Conservation (phyloP, 495 filamentous ascomycete species). For the Aspergillus sclerotioniger region DNA sequence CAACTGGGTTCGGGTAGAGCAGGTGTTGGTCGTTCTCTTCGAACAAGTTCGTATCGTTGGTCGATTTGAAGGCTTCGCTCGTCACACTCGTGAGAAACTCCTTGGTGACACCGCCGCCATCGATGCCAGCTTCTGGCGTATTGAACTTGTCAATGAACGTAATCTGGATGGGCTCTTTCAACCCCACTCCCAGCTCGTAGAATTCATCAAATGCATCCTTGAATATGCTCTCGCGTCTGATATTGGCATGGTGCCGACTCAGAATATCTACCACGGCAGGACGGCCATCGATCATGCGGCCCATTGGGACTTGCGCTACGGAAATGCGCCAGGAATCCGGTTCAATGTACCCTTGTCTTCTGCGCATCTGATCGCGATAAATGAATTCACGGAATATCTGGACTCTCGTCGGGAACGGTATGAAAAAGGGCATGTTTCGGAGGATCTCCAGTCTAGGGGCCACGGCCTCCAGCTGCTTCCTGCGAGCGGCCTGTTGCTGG, state of each 20-base stretch:
- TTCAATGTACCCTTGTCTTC: conserved; percentile 74
- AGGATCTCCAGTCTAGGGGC: conserved; percentile 86
- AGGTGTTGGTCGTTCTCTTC: conserved; percentile 84
- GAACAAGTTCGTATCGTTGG: conserved; percentile 59
- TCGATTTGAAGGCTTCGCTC: conserved; percentile 74
- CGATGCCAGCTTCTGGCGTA: conserved; percentile 86
- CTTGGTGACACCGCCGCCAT: conserved; percentile 96
- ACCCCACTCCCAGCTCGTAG: conserved; percentile 71
- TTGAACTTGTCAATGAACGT: conserved; percentile 93
- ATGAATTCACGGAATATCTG: conserved; percentile 95
- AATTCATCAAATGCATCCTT: conserved; percentile 83
- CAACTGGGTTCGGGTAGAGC: conserved; percentile 83
- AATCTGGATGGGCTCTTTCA: conserved; percentile 98
- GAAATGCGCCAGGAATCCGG: conserved; percentile 76
- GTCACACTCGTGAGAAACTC: conserved; percentile 94
- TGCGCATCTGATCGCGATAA: conserved; percentile 69
- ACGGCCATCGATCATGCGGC: conserved; percentile 34
- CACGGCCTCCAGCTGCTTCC: conserved; percentile 68
- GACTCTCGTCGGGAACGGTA: conserved; percentile 88
- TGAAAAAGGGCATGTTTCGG: conserved; percentile 94
- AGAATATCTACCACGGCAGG: conserved; percentile 49
- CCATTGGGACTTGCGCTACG: conserved; percentile 43
- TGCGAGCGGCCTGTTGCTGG: conserved; percentile 62
- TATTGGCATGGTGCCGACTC: conserved; percentile 73
- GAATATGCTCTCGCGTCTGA: conserved; percentile 77